Conservation (phyloP, 305 asterid genomes). For the Fraxinus velutina region DNA sequence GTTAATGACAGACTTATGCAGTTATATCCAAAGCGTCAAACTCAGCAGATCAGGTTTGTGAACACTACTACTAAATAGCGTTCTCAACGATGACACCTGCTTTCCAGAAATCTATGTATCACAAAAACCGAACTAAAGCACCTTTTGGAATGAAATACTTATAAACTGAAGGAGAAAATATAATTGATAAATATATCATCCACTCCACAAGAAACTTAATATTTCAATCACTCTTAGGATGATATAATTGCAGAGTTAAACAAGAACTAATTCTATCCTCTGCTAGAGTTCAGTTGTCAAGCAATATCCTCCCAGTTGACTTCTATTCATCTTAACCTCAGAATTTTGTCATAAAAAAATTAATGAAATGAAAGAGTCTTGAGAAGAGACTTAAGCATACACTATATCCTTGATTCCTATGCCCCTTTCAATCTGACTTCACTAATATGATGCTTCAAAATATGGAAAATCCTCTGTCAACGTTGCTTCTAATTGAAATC, state of each 20-base stretch:
- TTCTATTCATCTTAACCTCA: not conserved
- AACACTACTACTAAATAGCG: not conserved
- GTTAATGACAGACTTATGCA: conserved; percentile 63
- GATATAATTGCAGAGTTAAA: not conserved
- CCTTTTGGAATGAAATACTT: not conserved
- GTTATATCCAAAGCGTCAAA: conserved; percentile 71
- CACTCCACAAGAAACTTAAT: not conserved
- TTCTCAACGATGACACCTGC: not conserved
- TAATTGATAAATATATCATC: not conserved
- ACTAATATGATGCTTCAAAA: not conserved
- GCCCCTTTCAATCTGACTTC: not conserved
- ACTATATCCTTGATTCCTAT: not conserved
- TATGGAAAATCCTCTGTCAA: not conserved
- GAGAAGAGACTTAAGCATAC: not conserved
- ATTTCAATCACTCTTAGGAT: not conserved
- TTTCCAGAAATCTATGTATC: not conserved
- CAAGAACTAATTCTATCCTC: not conserved
- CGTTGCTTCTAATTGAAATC: not conserved
- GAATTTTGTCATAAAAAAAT: not conserved
- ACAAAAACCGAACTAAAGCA: not conserved
- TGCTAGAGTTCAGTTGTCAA: not conserved
- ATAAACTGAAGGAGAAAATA: not conserved
- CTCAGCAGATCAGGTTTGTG: conserved; percentile 70
- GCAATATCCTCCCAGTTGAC: not conserved
- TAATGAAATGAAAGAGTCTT: not conserved